Evolutionary conservation across 805 yeast genomes (phyloP), one percentile per base, ranked within the genome.

Genomic region (Yamadazyma sp.): DNA sequence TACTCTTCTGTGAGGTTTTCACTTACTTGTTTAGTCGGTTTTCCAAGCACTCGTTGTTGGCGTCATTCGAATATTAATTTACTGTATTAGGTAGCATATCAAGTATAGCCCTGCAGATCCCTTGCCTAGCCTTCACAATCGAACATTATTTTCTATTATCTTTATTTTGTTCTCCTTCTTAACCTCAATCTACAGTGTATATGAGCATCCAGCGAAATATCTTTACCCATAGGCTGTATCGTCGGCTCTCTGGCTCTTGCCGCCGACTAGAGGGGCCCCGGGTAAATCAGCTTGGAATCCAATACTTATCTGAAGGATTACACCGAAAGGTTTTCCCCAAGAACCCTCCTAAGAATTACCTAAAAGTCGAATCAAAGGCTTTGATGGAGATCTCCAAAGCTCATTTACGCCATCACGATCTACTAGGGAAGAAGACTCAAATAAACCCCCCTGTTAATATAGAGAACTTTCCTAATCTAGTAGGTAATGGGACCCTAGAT

Each of bases 281-380:
- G 23, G 61, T 83, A 20, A 87, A 85, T 54, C 82, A 82, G 13
- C 83, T 84, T 6, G 95, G 95, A 0, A 84, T 87, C 18, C 95
- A 88, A 53, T 83, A 85, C 47, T 62, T 87, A 14, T 78, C 93
- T 0, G 58, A 63, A 3, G 63, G 65, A 0, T 55, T 87, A 9
- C 89, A 80, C 40, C 43, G 50, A 11, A 86, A 81, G 48, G 54
- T 87, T 1, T 88, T 86, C 54, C 84, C 81, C 12, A 45, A 38
- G 5, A 49, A 46, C 8, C 44, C 54, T 41, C 55, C 53, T 24
- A 54, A 43, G 19, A 59, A 45, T 33, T 62, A 54, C 49, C 49
- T 43, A 17, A 53, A 61, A 17, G 54, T 57, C 19, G 50, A 60
- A 18, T 47, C 64, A 23, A 56, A 76, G 1, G 52, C 43, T 5